phyloP scores from a whole-genome alignment of 2,329 filamentous ascomycete species.

The Sporothrix phasma region DNA sequence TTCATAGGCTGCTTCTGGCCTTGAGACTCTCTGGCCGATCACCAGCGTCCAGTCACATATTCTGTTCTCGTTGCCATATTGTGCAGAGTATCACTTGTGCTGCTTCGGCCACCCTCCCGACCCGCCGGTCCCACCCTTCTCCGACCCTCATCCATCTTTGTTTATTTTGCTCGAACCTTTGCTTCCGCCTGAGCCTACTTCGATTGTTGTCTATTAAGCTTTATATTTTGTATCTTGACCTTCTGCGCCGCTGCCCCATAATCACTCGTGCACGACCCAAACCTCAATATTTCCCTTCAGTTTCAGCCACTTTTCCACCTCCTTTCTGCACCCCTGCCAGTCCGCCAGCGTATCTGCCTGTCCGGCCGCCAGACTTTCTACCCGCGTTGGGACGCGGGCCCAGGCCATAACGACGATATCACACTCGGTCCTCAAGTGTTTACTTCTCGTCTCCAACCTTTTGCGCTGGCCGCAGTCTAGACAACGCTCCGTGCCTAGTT shows the following conservation, averaged over 20 bases:
- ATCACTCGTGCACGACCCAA: not conserved
- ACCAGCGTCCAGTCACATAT: not conserved
- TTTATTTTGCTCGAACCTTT: not conserved
- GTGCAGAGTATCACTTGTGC: not conserved
- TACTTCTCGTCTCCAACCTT: not conserved
- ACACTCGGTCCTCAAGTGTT: not conserved
- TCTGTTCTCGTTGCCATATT: not conserved
- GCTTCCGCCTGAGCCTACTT: not conserved
- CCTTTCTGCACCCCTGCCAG: not conserved
- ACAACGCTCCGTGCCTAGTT: not conserved
- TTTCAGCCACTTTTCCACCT: not conserved
- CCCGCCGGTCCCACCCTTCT: not conserved
- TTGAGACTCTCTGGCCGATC: not conserved
- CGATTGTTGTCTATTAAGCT: not conserved
- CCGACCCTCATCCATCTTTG: not conserved
- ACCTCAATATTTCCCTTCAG: not conserved
- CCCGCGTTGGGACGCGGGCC: slow-evolving; percentile 11
- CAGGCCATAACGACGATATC: slow-evolving; percentile 12
- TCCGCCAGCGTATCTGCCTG: not conserved
- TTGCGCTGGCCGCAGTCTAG: slow-evolving; percentile 1
- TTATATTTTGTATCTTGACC: not conserved
- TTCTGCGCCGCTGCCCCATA: not conserved
- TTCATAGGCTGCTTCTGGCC: not conserved
- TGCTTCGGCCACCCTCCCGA: not conserved
- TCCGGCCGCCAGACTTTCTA: not conserved